Evolutionary conservation across 768 basidiomycete species (phyloP), one percentile per base, ranked within the genome.

Genomic region (Mrakia hoshinonis): DNA sequence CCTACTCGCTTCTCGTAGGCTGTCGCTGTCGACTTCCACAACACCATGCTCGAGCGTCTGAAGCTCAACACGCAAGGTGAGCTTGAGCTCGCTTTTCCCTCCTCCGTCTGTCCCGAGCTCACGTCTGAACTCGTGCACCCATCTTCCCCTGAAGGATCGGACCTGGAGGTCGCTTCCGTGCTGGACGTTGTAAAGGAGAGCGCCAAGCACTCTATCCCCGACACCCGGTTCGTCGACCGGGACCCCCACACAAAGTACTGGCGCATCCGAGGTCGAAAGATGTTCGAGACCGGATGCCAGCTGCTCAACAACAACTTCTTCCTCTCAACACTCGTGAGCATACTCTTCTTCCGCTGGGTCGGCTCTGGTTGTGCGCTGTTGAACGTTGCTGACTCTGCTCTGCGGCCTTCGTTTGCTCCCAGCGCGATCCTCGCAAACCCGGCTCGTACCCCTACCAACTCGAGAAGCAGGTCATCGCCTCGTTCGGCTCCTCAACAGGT

Each of bases 221-320:
- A 61, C 36, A 22, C 34, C 31, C 13, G 36, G 34, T 22, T 22
- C 36, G 36, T 61, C 1, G n/a, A 34, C 13, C 31, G 58, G 9
- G 15, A 55, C 54, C 4, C 54, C n/a, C 6, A 24, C 34, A 36
- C 31, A 29, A 11, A 34, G 2, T 61, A 61, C 58, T 61, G 58
- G 58, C 58, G 58, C 0, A 22, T 20, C 34, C 58, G 58, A 36
- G 31, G 58, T 38, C 58, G 58, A 11, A 66, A 36, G 48, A 24
- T 49, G 29, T 66, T 66, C 31, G 26, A 36, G 22, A 10, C 31
- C 3, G 64, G 24, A 5, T 72, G 55, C 65, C 54, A 72, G 34
- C 90, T 94, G 4, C 82, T 97, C 74, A 99, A 98, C 81, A 97
- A 96, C 79, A 87, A 87, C 76, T 99, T 91, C 84, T 98, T 98